Base-by-base conservation (phyloP, 352 stramenopile species). In the Blastocystis sp. region DNA sequence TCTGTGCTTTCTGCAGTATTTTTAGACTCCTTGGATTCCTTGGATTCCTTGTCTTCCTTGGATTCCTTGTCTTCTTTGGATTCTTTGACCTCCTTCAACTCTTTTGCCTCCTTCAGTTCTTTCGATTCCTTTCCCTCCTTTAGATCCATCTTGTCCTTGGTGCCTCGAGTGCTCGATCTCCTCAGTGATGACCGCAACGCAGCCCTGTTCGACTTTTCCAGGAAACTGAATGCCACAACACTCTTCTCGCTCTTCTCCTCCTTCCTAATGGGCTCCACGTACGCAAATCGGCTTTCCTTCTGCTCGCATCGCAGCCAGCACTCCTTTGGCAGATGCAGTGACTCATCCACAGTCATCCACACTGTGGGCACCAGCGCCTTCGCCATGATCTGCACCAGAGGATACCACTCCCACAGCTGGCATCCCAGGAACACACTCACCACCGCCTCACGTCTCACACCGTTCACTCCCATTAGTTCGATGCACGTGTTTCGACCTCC, bases 351-450 rank as follows among this genome's bases (percentile, higher is more conserved):
- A 20, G 34, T 47, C 34, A 79, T 20, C 43, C 56, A 13, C 41
- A 43, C 34, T 34, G 68, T 55, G 50, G 68, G 68, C 68, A 26
- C 41, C 8, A 79, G 43, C 7, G 68, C 68, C 41, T 79, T 79
- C 34, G 61, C 50, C 26, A 79, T 34, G n/a, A 79, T 20, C 9
- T 79, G 29, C 41, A 79, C 41, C 43, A 79, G 68, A 20, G 68
- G 68, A 8, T 79, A 79, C 68, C 68, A 79, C 50, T 79, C 68
- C 68, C 68, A 79, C 39, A 79, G 9, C 41, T 79, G 68, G n/a
- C 39, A 62, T 13, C 26, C 39, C 50, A 79, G 20, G 68, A 79
- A 79, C 29, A 43, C 29, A 11, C 39, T 29, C 43, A 79, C 50
- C 50, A 26, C 20, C 41, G 68, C 68, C 15, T 79, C 11, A 7